Evolutionary conservation across 306 rosid species (phyloP).

Genomic region (Quercus cerris): DNA sequence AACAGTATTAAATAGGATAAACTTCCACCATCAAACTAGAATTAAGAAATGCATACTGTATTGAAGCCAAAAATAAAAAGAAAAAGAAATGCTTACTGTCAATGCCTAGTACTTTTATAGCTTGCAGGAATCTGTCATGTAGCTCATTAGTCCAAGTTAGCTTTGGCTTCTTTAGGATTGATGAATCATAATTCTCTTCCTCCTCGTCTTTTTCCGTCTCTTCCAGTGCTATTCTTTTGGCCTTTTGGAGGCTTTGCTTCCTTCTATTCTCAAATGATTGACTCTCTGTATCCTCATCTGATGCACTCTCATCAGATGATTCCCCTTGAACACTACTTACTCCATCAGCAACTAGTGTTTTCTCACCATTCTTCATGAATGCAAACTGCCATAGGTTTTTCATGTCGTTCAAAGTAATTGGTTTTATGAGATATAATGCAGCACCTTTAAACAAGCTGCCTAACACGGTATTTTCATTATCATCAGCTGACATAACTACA

Average conservation of each 20-base stretch:
- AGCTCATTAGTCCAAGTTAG: conserved; percentile 30
- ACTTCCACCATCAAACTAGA: too few relatives aligned
- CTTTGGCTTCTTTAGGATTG: conserved; percentile 22
- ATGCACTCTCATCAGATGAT: neutral
- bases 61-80: neutral
- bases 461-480: neutral
- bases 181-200: neutral
- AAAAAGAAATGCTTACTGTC: conserved; percentile 24
- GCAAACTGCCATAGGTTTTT: conserved; percentile 37
- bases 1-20: too few relatives aligned
- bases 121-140: conserved; percentile 32
- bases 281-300: neutral
- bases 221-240: conserved; percentile 8
- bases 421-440: conserved; percentile 16
- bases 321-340: neutral
- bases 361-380: neutral
- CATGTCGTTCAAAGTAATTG: conserved; percentile 16
- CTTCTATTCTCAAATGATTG: neutral
- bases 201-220: neutral
- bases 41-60: conserved; percentile 22
- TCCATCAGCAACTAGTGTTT: neutral
- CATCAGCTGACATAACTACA: conserved; percentile 43
- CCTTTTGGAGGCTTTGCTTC: neutral
- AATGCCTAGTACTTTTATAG: conserved; percentile 20
- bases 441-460: conserved; percentile 36